phyloP scores from a whole-genome alignment of 176 grass and related monocot species.

The Echinochloa phyllopogon region DNA sequence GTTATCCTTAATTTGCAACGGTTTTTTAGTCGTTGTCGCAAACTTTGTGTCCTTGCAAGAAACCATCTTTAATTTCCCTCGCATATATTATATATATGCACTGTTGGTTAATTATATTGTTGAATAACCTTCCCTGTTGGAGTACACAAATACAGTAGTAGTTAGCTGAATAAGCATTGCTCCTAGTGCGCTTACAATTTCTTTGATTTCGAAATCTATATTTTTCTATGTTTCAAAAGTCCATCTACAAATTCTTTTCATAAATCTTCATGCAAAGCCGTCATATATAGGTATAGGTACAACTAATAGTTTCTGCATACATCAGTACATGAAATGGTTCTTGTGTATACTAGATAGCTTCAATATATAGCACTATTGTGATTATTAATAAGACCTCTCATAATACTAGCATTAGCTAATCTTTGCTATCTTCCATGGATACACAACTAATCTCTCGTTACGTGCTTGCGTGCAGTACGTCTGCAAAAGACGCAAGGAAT shows the following conservation, averaged over 20 bases:
- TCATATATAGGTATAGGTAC: too few species aligned
- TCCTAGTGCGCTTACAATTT: too few species aligned
- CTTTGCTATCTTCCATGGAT: not conserved
- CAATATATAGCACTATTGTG: not conserved
- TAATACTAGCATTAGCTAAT: not conserved
- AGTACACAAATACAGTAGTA: not conserved
- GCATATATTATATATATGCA: too few species aligned
- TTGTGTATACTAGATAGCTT: too few species aligned
- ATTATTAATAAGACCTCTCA: not conserved
- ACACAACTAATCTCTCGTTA: not conserved
- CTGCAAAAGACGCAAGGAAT: not conserved
- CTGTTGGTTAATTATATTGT: not conserved
- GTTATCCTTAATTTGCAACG: not conserved
- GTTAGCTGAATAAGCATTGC: not conserved
- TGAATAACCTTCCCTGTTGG: not conserved
- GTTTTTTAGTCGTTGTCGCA: not conserved
- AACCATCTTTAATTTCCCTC: constrained; percentile 12
- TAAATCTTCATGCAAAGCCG: not conserved
- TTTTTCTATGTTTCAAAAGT: not conserved
- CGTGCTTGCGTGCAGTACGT: not conserved
- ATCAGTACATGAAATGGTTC: too few species aligned
- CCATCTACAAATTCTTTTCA: not conserved
- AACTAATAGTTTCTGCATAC: too few species aligned
- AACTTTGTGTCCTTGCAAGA: not conserved
- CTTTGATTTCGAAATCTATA: too few species aligned